Base-by-base conservation (phyloP, 2,329 filamentous ascomycete genomes). In the Aspergillus sp. region DNA sequence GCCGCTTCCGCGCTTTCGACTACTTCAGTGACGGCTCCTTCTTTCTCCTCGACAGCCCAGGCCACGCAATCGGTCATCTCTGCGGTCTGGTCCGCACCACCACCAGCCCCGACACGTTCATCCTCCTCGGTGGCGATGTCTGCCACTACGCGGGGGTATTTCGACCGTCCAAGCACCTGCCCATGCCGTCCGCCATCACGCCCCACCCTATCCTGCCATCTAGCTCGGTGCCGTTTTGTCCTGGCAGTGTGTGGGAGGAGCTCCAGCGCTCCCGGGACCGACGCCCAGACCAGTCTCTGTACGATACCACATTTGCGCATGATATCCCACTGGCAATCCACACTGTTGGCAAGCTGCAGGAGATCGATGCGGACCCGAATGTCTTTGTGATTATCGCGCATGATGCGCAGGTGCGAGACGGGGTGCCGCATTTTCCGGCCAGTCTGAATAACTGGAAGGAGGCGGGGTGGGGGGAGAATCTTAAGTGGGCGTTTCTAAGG, bases 21-120 rank as follows among this genome's bases (percentile, higher is more conserved):
- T 82, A 76, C 58, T 83, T 82, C 54, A 75, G 75, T 4, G 80
- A 83, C 57, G 80, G 80, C 1, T 74, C 68, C 23, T 81, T 83
- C 58, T 82, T 81, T 57, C 67, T 83, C 1, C 69, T 82, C 9
- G 70, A 81, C 56, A 74, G 38, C 1, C 58, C 57, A 1, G 60
- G 49, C 6, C 44, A 52, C 21, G 17, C 47, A 14, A 34, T 31
- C 16, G 47, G 47, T 4, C 47, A 49, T 23, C 13, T 49, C 14
- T 49, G 47, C 29, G 47, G 20, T 4, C 47, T 49, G 9, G 47
- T 29, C 11, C 36, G 47, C 0, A 42, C 36, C 5, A 43, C 47
- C 6, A 40, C 32, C 2, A 23, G 14, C 3, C 38, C 47, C 9
- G 21, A 42, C 25, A 29, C 47, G 6, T 49, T 49, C 23, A 19